Base-by-base conservation (phyloP, 345 rosid species). In the Eucalyptus cloeziana region DNA sequence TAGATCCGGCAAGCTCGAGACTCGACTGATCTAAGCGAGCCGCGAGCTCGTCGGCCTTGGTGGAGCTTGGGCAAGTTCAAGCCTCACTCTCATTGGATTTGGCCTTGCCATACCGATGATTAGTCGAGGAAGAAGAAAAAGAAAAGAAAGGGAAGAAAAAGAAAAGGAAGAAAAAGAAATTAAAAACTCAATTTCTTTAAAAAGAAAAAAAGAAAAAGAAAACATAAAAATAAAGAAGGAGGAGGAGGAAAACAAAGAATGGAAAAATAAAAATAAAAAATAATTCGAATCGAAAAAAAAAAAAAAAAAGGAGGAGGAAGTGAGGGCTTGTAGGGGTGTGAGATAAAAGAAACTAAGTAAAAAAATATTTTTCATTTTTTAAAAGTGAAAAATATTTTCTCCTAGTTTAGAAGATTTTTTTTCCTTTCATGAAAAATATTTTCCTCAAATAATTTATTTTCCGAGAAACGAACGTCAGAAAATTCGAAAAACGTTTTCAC, bases 401-500 rank as follows among this genome's bases (percentile, higher is more conserved):
- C 0, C 0, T 17, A 3, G 9, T 17, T 51, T 51, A 51, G 2
- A 51, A 7, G 1, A 16, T 6, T 51, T 51, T 51, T 51, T 51
- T 17, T 1, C 56, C 1, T 3, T 19, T 19, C 10, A 52, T 19
- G 25, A 52, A 52, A 52, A 1, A 7, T 7, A 1, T 52, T 19
- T 52, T 52, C 1, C 2, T 1, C 2, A 52, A 52, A 0, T 52
- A 52, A 52, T 52, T 52, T 0, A 19, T 52, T 8, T 52, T 52
- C 1, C 25, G 0, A 7, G 0, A 52, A 52, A 19, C 0, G 0
- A 19, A 3, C 1, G 10, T 52, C 4, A 1, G 3, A 19, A 52
- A 52, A 52, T 19, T 52, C 1, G 1, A 52, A 52, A 51, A 52
- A 52, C 1, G 1, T 19, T 52, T 52, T 19, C 0, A 0, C 0